These are phyloP conservation scores for Diplodia scrobiculata DNA, from an alignment of 2,329 filamentous ascomycete species.

Conservation along the genomic window DNA sequence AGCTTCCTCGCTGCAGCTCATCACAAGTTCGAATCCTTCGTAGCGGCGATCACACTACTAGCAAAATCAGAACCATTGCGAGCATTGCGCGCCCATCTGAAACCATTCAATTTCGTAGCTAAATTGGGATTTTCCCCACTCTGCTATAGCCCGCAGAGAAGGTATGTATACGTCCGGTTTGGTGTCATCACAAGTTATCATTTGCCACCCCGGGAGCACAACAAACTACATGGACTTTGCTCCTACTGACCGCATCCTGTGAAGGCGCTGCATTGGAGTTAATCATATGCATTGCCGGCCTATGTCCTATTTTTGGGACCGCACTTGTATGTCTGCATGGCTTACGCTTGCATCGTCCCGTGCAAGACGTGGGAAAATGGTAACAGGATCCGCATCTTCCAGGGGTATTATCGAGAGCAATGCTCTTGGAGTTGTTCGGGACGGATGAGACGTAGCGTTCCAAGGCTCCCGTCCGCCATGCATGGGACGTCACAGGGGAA, in stretches of 20 bases:
- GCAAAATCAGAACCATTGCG: neutral
- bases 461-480: neutral
- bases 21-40: conserved; percentile 6
- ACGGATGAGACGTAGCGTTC: conserved; percentile 14
- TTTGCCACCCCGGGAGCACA: neutral
- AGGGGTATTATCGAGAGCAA: neutral
- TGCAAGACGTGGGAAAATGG: neutral
- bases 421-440: neutral
- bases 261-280: too few relatives aligned
- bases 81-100: neutral
- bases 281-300: too few relatives aligned
- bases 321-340: too few relatives aligned
- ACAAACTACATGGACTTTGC: neutral
- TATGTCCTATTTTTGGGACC: too few relatives aligned
- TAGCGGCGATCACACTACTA: neutral
- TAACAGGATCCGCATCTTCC: neutral
- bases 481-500: neutral
- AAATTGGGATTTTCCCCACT: neutral
- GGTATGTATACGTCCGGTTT: neutral
- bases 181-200: neutral
- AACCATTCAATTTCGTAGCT: neutral
- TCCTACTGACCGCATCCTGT: neutral
- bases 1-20: neutral
- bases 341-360: neutral
- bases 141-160: neutral